Evolutionary conservation across 2,329 filamentous ascomycete species (phyloP).

Genomic region (Penicillium sp.): DNA sequence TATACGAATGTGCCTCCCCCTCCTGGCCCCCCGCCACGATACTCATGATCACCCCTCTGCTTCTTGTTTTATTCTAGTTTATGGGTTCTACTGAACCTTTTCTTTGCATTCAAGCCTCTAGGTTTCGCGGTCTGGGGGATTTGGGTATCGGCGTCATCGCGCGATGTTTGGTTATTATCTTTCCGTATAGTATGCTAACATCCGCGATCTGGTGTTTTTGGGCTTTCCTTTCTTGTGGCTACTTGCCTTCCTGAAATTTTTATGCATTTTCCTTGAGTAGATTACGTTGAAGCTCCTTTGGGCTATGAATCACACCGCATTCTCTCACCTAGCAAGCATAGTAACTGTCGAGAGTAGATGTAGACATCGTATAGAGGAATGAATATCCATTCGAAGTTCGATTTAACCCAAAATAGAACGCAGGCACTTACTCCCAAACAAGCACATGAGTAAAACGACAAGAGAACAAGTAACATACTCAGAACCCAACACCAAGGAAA

Average conservation of each 20-base stretch:
- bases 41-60: slow-evolving; percentile 19
- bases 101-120: neutral
- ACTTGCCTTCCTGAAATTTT: neutral
- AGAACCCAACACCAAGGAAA: slow-evolving; percentile 7
- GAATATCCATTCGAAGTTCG: neutral
- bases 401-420: neutral
- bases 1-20: slow-evolving; percentile 27
- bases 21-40: slow-evolving; percentile 16
- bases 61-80: slow-evolving; percentile 5
- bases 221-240: neutral
- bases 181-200: neutral
- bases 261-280: neutral
- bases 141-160: slow-evolving; percentile 2
- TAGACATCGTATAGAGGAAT: neutral
- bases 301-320: neutral
- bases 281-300: neutral
- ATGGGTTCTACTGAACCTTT: neutral
- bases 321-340: neutral
- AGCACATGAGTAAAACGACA: slow-evolving; percentile 1
- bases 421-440: neutral
- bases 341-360: neutral
- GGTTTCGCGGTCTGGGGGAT: neutral
- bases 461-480: slow-evolving; percentile 1
- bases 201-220: neutral
- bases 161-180: neutral